phyloP scores from a whole-genome alignment of 495 filamentous ascomycete genomes.

The Tirmania nivea region DNA sequence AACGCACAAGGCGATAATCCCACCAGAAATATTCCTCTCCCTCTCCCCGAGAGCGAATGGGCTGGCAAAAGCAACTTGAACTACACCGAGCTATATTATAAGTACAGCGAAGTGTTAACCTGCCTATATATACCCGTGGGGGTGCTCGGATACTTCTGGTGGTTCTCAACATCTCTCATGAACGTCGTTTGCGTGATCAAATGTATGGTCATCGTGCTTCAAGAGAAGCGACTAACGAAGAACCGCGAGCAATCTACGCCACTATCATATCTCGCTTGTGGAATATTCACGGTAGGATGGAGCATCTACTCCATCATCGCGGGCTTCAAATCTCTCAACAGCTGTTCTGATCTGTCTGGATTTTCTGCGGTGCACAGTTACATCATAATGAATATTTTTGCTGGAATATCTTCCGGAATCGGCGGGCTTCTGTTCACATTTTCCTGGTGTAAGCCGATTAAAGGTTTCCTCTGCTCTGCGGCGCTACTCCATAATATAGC shows the following conservation, averaged over 20 bases:
- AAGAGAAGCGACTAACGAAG: too few species aligned
- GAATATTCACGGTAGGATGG: background rate
- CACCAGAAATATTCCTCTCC: too few species aligned
- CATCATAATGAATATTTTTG: background rate
- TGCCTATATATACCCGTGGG: conserved; percentile 1
- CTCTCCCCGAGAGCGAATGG: background rate
- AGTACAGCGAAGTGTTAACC: background rate
- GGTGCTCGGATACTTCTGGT: background rate
- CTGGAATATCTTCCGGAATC: background rate
- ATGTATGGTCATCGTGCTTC: background rate
- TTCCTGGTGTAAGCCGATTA: too few species aligned
- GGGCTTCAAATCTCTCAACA: background rate
- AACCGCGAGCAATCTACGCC: background rate
- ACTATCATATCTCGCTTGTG: background rate
- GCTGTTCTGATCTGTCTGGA: background rate
- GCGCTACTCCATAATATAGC: too few species aligned
- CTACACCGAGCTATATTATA: background rate
- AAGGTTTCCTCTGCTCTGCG: too few species aligned
- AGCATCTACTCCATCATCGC: background rate
- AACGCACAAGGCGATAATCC: too few species aligned
- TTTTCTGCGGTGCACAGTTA: background rate
- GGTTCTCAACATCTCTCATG: background rate
- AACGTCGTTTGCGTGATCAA: background rate
- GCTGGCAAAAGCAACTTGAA: background rate
- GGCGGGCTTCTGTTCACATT: background rate